Base-by-base conservation (phyloP, 805 yeast species). In the Metschnikowia arizonensis region DNA sequence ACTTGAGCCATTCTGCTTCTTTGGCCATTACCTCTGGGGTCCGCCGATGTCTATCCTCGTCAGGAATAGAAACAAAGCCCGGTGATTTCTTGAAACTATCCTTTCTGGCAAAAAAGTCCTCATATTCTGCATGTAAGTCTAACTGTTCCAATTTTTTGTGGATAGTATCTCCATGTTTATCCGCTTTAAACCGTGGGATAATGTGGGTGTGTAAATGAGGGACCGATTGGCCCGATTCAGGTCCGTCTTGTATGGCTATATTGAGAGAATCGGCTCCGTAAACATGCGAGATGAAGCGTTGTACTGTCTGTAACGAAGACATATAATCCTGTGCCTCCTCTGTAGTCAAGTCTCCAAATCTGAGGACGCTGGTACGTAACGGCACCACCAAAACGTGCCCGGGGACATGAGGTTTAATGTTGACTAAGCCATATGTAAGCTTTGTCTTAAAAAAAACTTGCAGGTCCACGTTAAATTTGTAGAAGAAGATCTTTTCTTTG, bases 171-270 rank as follows among this genome's bases (percentile, higher is more conserved):
- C 88, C 96, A 1, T 61, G 67, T 0, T 67, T 67, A 56, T 85
- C 83, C 3, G 69, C 68, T 41, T 69, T 72, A 60, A 76, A 81
- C 33, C 99, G 74, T 5, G 99, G 99, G 17, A 93, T 89, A 15
- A 93, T 67, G 62, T 93, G 99, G 17, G 96, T 85, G 63, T 93
- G 99, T 24, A 91, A 74, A 64, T 93, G 99, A 4, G 97, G 96
- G 2, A 93, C 83, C n/a, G 90, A 79, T 61, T 93, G 99, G 3
- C 99, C 99, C 1, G 97, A 91, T 40, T 88, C 88, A 0, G 89
- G 86, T 0, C 99, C 99, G 61, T 93, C 99, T 62, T 93, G 99
- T 48, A 95, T 88, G 9, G 97, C 91, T 32, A 93, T 76, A 60
- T 95, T 95, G 48, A 89, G 59, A 1, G 96, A 73, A 54, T 90